phyloP scores from a whole-genome alignment of 176 grass and related monocot genomes.

The Sorghum bicolor region DNA sequence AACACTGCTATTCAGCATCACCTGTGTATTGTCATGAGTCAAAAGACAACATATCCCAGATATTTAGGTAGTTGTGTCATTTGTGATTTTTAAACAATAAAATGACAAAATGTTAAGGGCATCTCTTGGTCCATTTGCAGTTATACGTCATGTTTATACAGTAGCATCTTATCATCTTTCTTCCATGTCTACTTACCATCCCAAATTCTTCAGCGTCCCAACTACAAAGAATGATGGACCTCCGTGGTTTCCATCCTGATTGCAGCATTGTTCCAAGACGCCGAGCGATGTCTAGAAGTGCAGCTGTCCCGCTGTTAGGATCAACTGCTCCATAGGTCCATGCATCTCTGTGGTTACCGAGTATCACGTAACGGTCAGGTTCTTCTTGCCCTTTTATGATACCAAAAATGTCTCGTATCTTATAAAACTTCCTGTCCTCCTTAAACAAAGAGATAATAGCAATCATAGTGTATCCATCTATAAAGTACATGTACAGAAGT shows the following conservation, averaged over 20 bases:
- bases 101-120: neutral
- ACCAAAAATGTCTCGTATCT: conserved; percentile 67
- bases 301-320: conserved; percentile 87
- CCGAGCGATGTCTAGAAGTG: conserved; percentile 75
- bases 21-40: neutral
- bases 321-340: conserved; percentile 99
- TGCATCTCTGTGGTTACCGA: conserved; percentile 97
- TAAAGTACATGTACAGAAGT: conserved; percentile 1
- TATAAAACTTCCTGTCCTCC: conserved; percentile 66
- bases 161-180: neutral
- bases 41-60: neutral
- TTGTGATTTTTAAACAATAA: neutral
- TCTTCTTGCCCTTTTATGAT: conserved; percentile 70
- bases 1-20: neutral
- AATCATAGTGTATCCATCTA: conserved; percentile 15
- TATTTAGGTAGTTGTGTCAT: neutral
- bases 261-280: conserved; percentile 73
- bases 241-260: conserved; percentile 81
- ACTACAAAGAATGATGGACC: conserved; percentile 89
- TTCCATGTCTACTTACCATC: conserved; percentile 64
- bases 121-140: neutral
- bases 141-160: neutral
- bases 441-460: conserved; percentile 48
- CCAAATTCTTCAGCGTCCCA: conserved; percentile 99
- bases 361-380: conserved; percentile 84